phyloP scores from a whole-genome alignment of 352 stramenopile genomes.

The Phytophthora hibernalis region DNA sequence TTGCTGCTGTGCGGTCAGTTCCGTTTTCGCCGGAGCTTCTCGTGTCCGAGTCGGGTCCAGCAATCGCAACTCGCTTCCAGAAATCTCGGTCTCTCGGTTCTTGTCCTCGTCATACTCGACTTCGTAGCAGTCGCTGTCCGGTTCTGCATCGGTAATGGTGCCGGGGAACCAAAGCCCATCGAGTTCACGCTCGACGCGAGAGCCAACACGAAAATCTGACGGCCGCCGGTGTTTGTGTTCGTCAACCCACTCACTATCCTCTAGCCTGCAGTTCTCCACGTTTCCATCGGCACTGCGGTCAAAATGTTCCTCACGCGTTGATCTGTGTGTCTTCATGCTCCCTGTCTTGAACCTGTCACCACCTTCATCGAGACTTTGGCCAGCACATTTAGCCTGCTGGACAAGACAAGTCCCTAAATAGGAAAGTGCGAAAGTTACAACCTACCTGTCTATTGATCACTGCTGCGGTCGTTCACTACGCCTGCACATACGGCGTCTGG shows the following conservation, averaged over 20 bases:
- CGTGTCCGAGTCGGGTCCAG: conserved; percentile 29
- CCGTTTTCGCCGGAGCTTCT: conserved; percentile 11
- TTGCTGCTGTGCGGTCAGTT: conserved; percentile 44
- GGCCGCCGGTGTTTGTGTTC: conserved; percentile 25
- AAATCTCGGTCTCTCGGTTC: conserved; percentile 73
- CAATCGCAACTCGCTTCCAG: conserved; percentile 54
- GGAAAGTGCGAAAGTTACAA: conserved; percentile 9
- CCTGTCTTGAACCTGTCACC: conserved; percentile 21
- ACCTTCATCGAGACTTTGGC: conserved; percentile 23
- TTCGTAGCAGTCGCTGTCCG: conserved; percentile 62
- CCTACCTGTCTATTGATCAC: conserved; percentile 28
- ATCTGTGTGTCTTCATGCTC: conserved; percentile 37
- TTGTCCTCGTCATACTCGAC: conserved; percentile 85
- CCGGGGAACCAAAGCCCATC: conserved; percentile 83
- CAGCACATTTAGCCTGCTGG: conserved; percentile 27
- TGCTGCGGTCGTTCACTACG: conserved; percentile 8
- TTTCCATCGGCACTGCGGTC: conserved; percentile 21
- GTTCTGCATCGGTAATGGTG: conserved; percentile 58
- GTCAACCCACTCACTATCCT: conserved; percentile 23
- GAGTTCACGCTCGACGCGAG: conserved; percentile 71
- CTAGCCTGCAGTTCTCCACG: conserved; percentile 29
- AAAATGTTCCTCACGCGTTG: conserved; percentile 5
- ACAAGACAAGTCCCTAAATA: conserved; percentile 26
- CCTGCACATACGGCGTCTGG: conserved; percentile 37
- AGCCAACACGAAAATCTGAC: conserved; percentile 44